Evolutionary conservation across 129 eudicot genomes (phyloP).

Genomic region (Kitagawia praeruptora): DNA sequence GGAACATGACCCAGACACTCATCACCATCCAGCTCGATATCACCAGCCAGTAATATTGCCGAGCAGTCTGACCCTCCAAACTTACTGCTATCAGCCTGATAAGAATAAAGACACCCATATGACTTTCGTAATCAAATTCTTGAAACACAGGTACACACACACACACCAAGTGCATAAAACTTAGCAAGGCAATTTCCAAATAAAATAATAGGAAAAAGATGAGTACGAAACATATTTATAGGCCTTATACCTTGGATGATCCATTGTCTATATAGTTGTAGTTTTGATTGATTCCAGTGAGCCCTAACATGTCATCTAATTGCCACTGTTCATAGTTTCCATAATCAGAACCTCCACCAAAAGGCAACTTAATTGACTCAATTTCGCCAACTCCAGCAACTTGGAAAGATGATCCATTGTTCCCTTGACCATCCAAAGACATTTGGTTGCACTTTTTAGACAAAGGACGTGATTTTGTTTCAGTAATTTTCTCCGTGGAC

Average conservation of each 20-base stretch:
- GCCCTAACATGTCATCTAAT: constrained; percentile 64
- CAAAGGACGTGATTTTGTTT: constrained; percentile 26
- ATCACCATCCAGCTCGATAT: constrained; percentile 55
- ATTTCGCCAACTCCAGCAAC: constrained; percentile 24
- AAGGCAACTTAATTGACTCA: constrained; percentile 37
- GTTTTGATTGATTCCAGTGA: constrained; percentile 46
- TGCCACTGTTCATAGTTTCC: constrained; percentile 71
- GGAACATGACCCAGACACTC: constrained; percentile 70
- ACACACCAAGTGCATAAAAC: neutral
- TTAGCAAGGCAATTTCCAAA: neutral
- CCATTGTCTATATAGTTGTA: constrained; percentile 44
- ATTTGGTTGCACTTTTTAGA: constrained; percentile 27
- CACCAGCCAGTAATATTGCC: constrained; percentile 42
- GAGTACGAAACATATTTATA: neutral
- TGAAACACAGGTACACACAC: neutral
- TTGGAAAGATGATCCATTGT: constrained; percentile 32
- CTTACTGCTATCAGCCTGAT: constrained; percentile 81
- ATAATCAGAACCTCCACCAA: constrained; percentile 46
- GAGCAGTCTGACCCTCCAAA: constrained; percentile 69
- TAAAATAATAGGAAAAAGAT: neutral
- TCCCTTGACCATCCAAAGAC: constrained; percentile 27
- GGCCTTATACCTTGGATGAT: constrained; percentile 62
- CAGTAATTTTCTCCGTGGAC: constrained; percentile 37
- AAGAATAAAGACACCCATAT: neutral
- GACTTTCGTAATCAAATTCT: neutral